phyloP scores from a whole-genome alignment of 1,139 yeast genomes.

The Scheffersomyces quercinus region DNA sequence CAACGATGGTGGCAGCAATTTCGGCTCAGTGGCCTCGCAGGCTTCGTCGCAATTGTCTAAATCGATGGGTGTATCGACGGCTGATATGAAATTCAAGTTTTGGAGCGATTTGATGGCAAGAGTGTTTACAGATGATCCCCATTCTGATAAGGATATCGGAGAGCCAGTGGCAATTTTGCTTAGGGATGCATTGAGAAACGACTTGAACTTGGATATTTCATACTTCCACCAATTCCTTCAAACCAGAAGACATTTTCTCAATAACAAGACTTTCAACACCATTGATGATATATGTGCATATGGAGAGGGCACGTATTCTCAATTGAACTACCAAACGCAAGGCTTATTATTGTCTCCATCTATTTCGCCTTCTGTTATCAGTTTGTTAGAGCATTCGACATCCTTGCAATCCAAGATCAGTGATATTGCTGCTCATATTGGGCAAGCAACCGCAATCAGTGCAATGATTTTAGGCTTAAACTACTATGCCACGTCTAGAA shows the following conservation, averaged over 20 bases:
- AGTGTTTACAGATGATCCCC: slow-evolving; percentile 41
- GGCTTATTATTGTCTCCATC: slow-evolving; percentile 59
- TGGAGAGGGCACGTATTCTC: slow-evolving; percentile 82
- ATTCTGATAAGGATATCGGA: slow-evolving; percentile 39
- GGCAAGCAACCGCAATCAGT: slow-evolving; percentile 78
- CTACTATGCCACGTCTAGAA: slow-evolving; percentile 55
- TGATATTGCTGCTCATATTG: slow-evolving; percentile 78
- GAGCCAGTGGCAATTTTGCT: slow-evolving; percentile 70
- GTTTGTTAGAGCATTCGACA: slow-evolving; percentile 48
- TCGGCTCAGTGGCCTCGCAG: slow-evolving; percentile 30
- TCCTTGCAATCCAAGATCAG: slow-evolving; percentile 44
- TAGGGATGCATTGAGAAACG: slow-evolving; percentile 49
- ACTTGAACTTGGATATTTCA: slow-evolving; percentile 52
- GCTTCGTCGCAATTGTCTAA: slow-evolving; percentile 32
- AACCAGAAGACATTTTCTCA: slow-evolving; percentile 56
- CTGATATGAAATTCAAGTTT: slow-evolving; percentile 59
- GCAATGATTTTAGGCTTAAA: slow-evolving; percentile 62
- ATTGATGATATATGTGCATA: slow-evolving; percentile 66
- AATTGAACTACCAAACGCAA: slow-evolving; percentile 67
- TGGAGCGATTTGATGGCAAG: slow-evolving; percentile 57
- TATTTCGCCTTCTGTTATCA: slow-evolving; percentile 58
- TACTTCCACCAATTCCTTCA: slow-evolving; percentile 63
- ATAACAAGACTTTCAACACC: slow-evolving; percentile 43
- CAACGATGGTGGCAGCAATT: slow-evolving; percentile 44
- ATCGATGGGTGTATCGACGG: slow-evolving; percentile 44